Evolutionary conservation across 2,329 filamentous ascomycete genomes (phyloP), one percentile per base, ranked within the genome.

Genomic region (Talaromyces islandicus): DNA sequence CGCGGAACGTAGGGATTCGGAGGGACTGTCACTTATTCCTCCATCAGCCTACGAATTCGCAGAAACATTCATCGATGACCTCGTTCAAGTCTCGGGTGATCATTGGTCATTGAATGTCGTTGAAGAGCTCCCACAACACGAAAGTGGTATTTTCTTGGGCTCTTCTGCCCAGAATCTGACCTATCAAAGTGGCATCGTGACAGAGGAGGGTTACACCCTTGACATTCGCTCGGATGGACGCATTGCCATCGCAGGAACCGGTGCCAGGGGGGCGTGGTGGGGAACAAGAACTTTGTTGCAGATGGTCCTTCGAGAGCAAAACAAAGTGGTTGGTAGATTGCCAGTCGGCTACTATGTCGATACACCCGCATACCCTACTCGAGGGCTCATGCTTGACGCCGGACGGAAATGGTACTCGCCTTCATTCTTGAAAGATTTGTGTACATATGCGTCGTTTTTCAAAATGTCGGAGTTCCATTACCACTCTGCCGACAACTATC

Each of bases 391-490:
- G 70, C 73, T 86, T 4, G 84, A 86, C 59, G 78, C 73, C 3
- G 84, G 77, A 0, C 77, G 83, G 2, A 82, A 85, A 65, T 86
- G 79, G 67, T 86, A 85, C 64, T 79, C 83, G 0, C 72, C 77
- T 7, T 73, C 78, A 14, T 85, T 84, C 62, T 65, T 86, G 17
- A 74, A 78, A 46, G 83, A 85, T n/a, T 71, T 86, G 63, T 86
- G 84, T 69, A 77, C 79, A 0, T 86, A 85, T 68, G 80, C 84
- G 63, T 85, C 83, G 29, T 85, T 83, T 67, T 86, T 84, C 73
- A 86, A 86, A 65, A 79, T 85, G 63, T 85, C 84, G 63, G 79
- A 79, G 1, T 81, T 86, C 57, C 84, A 86, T 51, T 69, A 85
- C 19, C 84, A 86, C 66, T 74, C 84, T 3, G 83, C 79, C 62